Conservation (phyloP, 2,329 filamentous ascomycete species). For the Ophiostoma tasmaniense region DNA sequence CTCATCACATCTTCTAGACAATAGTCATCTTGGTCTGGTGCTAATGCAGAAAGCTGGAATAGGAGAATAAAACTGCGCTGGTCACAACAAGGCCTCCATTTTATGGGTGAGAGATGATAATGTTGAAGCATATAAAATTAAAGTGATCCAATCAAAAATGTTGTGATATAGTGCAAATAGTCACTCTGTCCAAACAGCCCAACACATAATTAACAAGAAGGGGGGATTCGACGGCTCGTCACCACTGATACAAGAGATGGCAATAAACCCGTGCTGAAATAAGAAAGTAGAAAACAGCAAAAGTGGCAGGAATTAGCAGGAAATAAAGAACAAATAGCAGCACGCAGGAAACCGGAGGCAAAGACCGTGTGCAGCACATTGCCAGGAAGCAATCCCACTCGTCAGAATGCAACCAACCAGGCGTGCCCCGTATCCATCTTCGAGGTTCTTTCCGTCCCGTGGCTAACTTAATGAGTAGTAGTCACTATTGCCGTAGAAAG, state of each 20-base stretch:
- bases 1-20: neutral
- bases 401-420: neutral
- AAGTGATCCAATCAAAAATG: no score
- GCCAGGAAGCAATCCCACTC: neutral
- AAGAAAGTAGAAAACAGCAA: neutral
- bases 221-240: no score
- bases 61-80: neutral
- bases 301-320: neutral
- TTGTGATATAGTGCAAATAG: no score
- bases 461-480: neutral
- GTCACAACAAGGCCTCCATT: neutral
- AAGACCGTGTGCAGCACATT: no score
- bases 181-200: no score
- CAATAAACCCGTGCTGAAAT: neutral
- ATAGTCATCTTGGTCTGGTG: neutral
- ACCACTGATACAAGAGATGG: neutral
- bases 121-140: no score
- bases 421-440: neutral
- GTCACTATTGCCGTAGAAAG: neutral
- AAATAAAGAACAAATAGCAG: neutral
- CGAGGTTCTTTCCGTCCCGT: neutral
- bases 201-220: no score
- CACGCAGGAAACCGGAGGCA: neutral
- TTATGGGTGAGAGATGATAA: no score
- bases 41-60: neutral